These are phyloP conservation scores for Mucor indicus DNA, from an alignment of 371 early-diverging fungal species.

Conservation along the genomic window DNA sequence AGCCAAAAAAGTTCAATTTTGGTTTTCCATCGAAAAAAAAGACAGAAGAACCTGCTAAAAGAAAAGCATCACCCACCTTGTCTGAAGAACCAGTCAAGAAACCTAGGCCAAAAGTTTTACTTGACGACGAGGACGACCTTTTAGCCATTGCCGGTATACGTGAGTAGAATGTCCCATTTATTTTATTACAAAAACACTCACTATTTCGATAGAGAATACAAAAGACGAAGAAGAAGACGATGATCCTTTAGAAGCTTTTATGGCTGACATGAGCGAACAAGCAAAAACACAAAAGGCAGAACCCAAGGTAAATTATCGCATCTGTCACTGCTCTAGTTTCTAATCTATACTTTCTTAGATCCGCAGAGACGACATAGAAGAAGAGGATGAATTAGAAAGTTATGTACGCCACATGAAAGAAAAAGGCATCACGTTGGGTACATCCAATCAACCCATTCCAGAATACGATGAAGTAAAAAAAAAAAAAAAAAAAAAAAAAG, in stretches of 20 bases:
- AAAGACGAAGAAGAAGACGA: conserved; percentile 56
- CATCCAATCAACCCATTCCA: conserved; percentile 32
- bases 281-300: conserved; percentile 50
- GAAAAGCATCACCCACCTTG: conserved; percentile 1
- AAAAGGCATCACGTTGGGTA: conserved; percentile 69
- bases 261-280: conserved; percentile 73
- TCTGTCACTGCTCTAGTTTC: background rate
- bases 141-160: conserved; percentile 29
- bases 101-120: background rate
- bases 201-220: too few species aligned
- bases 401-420: conserved; percentile 77
- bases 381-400: conserved; percentile 77
- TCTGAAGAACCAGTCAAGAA: conserved; percentile 6
- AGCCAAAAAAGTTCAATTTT: conserved; percentile 21
- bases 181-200: too few species aligned
- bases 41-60: background rate
- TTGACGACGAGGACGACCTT: conserved; percentile 23
- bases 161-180: background rate
- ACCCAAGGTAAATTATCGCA: conserved; percentile 31
- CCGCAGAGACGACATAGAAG: conserved; percentile 71
- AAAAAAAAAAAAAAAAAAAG: background rate
- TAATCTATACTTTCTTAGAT: conserved; percentile 23
- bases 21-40: conserved; percentile 21
- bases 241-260: conserved; percentile 88
- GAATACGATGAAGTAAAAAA: conserved; percentile 50